Evolutionary conservation across 148 eudicot species (phyloP).

Genomic region (Fallopia convolvulus): DNA sequence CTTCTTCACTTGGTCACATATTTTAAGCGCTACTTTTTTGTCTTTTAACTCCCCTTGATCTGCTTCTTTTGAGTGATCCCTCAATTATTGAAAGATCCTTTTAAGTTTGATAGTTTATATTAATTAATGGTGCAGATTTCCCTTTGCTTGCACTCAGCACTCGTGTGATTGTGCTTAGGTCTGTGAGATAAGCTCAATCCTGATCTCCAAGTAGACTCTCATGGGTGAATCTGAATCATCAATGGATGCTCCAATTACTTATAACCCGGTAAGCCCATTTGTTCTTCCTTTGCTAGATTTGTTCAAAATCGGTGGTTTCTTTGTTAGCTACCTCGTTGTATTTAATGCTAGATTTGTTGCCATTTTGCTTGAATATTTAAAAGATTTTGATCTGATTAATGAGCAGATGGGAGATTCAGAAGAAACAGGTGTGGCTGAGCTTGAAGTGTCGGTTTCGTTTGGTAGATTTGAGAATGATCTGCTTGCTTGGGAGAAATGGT

Average conservation of each 20-base stretch:
- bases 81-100: slow-evolving; percentile 11
- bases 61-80: slow-evolving; percentile 13
- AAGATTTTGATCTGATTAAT: neutral
- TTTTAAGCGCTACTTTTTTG: slow-evolving; percentile 18
- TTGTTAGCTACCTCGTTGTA: neutral
- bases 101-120: neutral
- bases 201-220: slow-evolving; percentile 20
- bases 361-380: neutral
- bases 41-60: slow-evolving; percentile 22
- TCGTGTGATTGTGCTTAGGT: slow-evolving; percentile 14
- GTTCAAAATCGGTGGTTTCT: neutral
- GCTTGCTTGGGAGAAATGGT: slow-evolving; percentile 98
- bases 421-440: slow-evolving; percentile 20
- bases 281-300: slow-evolving; percentile 14
- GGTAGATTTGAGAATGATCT: slow-evolving; percentile 87
- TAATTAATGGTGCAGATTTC: slow-evolving; percentile 9
- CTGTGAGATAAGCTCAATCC: slow-evolving; percentile 18
- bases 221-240: slow-evolving; percentile 55
- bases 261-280: slow-evolving; percentile 43
- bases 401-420: slow-evolving; percentile 70
- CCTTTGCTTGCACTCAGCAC: slow-evolving; percentile 2
- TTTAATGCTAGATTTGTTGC: slow-evolving; percentile 13
- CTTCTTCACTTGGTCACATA: slow-evolving; percentile 11
- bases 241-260: slow-evolving; percentile 37
- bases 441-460: slow-evolving; percentile 77